Percentiles rank a stretch among this genome's conserved stretches.
These are phyloP conservation scores for Fagopyrum homotropicum DNA, from an alignment of 148 eudicot genomes.

Conservation along the genomic window DNA sequence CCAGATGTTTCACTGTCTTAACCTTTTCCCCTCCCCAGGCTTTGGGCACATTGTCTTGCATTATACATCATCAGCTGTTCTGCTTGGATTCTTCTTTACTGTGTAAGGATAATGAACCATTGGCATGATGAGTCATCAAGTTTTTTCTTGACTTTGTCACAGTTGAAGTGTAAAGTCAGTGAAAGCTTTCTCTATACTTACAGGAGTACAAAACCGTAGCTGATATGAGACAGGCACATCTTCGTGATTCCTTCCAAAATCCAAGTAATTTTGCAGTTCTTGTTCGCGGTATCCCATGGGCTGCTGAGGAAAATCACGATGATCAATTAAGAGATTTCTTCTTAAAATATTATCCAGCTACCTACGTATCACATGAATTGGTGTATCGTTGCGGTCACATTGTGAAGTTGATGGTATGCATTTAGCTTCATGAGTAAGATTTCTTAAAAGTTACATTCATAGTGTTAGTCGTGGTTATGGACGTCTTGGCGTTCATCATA, in stretches of 20 bases:
- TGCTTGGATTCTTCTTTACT: conserved; percentile 78
- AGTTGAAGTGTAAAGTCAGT: background rate
- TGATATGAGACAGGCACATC: conserved; percentile 51
- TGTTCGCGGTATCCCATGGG: conserved; percentile 85
- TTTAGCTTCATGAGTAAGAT: background rate
- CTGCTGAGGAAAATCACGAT: conserved; percentile 56
- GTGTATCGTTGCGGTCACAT: conserved; percentile 60
- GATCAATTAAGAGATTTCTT: conserved; percentile 51
- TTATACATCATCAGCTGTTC: conserved; percentile 62
- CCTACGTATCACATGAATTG: conserved; percentile 82
- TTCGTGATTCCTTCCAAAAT: conserved; percentile 37
- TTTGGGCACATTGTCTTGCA: conserved; percentile 84
- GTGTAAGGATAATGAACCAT: conserved; percentile 49
- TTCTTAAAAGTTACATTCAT: background rate
- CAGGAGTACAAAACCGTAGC: conserved; percentile 74
- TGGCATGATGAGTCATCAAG: background rate
- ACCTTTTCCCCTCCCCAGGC: conserved; percentile 44
- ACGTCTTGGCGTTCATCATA: background rate
- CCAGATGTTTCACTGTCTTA: conserved; percentile 9
- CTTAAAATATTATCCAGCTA: conserved; percentile 47
- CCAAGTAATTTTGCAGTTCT: conserved; percentile 74
- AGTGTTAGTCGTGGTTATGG: background rate
- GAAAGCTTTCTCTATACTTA: conserved; percentile 8
- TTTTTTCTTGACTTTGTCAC: conserved; percentile 6
- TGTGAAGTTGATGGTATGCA: conserved; percentile 73